A percentile compares a stretch with the other conserved stretches of the same genome.
Conservation (phyloP, 2,329 filamentous ascomycete species). For the Mycosphaerella arachidis region DNA sequence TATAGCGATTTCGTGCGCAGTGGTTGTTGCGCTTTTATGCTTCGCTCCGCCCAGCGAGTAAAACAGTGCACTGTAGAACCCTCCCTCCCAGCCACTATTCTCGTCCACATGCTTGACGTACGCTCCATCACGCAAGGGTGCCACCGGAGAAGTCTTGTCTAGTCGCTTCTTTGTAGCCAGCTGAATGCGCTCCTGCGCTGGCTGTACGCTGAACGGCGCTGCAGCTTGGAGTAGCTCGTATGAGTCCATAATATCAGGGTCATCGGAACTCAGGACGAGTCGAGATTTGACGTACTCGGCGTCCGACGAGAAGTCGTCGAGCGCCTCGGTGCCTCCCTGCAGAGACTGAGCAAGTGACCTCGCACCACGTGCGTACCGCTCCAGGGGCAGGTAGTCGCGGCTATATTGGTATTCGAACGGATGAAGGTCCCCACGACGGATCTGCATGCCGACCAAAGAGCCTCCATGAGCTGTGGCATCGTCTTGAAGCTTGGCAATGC, state of each 20-base stretch:
- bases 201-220: constrained; percentile 33
- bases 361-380: constrained; percentile 50
- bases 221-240: constrained; percentile 54
- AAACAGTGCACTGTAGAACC: constrained; percentile 78
- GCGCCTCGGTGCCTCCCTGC: constrained; percentile 1
- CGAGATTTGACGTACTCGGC: constrained; percentile 43
- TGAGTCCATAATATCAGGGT: constrained; percentile 67
- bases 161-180: constrained; percentile 62
- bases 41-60: constrained; percentile 61
- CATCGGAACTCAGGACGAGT: constrained; percentile 72
- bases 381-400: constrained; percentile 71
- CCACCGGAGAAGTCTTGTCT: constrained; percentile 33
- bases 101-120: constrained; percentile 69
- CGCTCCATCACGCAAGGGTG: constrained; percentile 38
- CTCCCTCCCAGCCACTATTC: constrained; percentile 80
- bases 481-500: constrained; percentile 54
- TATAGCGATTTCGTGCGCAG: background rate
- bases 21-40: constrained; percentile 1
- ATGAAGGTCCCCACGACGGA: constrained; percentile 74
- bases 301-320: constrained; percentile 66
- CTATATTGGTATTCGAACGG: constrained; percentile 77
- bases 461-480: constrained; percentile 45
- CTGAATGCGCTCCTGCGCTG: constrained; percentile 71
- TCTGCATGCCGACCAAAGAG: constrained; percentile 66
- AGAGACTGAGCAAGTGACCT: constrained; percentile 9